These are phyloP conservation scores for Atalantia buxifolia DNA, from an alignment of 345 rosid genomes.

Conservation along the genomic window DNA sequence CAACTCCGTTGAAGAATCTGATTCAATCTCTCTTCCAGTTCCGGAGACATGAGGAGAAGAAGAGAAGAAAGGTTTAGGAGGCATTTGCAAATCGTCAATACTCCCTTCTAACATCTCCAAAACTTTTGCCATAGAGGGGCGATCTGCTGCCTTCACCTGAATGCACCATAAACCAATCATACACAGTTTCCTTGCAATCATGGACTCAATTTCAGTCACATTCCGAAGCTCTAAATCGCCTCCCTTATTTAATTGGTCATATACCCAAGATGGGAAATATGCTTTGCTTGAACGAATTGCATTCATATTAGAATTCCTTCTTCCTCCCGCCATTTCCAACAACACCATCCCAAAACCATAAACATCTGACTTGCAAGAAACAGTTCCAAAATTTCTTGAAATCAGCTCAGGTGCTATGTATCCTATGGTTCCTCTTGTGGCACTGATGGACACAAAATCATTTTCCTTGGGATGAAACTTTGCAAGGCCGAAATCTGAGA, in stretches of 20 bases:
- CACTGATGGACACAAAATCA: slow-evolving; percentile 11
- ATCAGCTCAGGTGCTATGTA: slow-evolving; percentile 10
- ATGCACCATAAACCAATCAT: slow-evolving; percentile 42
- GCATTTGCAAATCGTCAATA: slow-evolving; percentile 25
- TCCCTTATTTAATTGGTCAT: slow-evolving; percentile 16
- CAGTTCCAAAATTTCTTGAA: slow-evolving; percentile 6
- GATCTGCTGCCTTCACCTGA: slow-evolving; percentile 26
- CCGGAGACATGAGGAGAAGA: slow-evolving; percentile 2
- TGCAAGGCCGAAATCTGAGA: slow-evolving; percentile 32
- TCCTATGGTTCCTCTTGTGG: slow-evolving; percentile 18
- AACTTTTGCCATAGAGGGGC: slow-evolving; percentile 34
- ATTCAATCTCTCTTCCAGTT: background rate
- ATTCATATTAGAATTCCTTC: background rate
- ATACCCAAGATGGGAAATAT: slow-evolving; percentile 22
- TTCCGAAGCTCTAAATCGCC: slow-evolving; percentile 23
- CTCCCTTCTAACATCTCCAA: slow-evolving; percentile 32
- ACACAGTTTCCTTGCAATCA: slow-evolving; percentile 26
- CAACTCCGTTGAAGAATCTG: background rate
- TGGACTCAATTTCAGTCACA: slow-evolving; percentile 13
- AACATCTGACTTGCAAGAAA: slow-evolving; percentile 15
- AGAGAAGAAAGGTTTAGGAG: slow-evolving; percentile 28
- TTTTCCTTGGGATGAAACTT: slow-evolving; percentile 19
- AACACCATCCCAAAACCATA: slow-evolving; percentile 14
- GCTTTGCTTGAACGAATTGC: slow-evolving; percentile 8
- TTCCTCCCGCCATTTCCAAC: slow-evolving; percentile 17